These are phyloP conservation scores for Sonneratia caseolaris DNA, from an alignment of 345 rosid genomes.

Conservation along the genomic window DNA sequence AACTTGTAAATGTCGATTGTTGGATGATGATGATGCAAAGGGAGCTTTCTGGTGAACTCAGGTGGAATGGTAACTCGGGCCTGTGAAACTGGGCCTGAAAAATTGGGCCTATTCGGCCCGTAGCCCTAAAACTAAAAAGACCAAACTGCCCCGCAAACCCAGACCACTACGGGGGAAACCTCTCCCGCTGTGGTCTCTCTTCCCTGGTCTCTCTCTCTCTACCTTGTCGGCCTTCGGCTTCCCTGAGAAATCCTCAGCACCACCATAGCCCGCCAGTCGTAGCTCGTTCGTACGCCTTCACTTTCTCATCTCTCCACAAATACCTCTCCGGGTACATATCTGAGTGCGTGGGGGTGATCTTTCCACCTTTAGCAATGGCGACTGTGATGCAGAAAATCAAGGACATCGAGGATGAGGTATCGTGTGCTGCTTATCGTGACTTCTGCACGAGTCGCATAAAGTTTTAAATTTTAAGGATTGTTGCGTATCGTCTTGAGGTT, in stretches of 20 bases:
- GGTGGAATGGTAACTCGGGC: no score
- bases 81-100: no score
- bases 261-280: background rate
- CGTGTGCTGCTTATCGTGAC: background rate
- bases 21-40: no score
- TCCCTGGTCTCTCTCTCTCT: no score
- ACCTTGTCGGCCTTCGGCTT: background rate
- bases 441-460: background rate
- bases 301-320: background rate
- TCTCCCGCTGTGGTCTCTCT: no score
- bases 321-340: background rate
- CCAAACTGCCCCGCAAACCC: no score
- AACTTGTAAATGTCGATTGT: no score
- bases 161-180: no score
- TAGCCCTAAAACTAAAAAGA: no score
- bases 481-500: background rate
- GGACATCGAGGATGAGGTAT: slow-evolving; percentile 51
- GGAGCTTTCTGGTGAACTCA: no score
- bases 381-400: slow-evolving; percentile 53
- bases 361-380: slow-evolving; percentile 20
- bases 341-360: background rate
- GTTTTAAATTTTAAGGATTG: background rate
- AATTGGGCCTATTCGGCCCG: no score
- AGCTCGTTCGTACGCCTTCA: background rate
- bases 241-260: background rate